Evolutionary conservation across 106 monocot species (phyloP), one percentile per base, ranked within the genome.

Genomic region (Dactylorhiza incarnata): DNA sequence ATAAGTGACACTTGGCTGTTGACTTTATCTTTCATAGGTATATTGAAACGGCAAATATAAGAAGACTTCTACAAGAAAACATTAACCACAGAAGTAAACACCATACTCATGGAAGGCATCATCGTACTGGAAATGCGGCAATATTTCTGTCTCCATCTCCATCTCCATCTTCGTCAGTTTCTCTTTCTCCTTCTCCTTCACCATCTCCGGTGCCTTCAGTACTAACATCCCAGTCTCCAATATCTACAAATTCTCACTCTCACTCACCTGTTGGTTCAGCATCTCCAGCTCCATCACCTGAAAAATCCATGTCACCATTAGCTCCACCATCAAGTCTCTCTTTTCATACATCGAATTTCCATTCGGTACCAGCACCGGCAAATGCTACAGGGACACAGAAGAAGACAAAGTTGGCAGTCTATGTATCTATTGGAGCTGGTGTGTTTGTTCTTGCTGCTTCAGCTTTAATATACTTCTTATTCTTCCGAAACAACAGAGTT

Each of bases 401-500:
- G 11, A 75, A 65, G 7, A 43, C 8, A 43, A 55, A 71, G 37
- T 81, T 63, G 79, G 19, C 67, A 69, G 45, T 87, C 26, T 79
- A 75, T 63, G 66, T 78, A 20, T 59, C 78, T 11, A 20, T 91
- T 63, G 83, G 80, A 54, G 68, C 22, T 51, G 91, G 79, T 48
- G 20, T 68, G 66, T 72, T 25, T 26, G 75, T 80, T 22, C 45
- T 82, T 12, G 16, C 87, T 78, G 62, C 67, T 54, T 14, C 82
- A 53, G 74, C 72, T 54, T 71, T 50, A 17, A 44, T 87, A 15
- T 81, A 74, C 55, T 24, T 81, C 48, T 26, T 83, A 63, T 86
- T 68, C 53, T 81, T 37, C 68, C 89, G 83, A 47, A 14, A 16
- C 3, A 82, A 73, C 17, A 87, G 85, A 74, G 81, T 75, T 74